A percentile compares a stretch with the other conserved stretches of the same genome.
Evolutionary conservation across 768 basidiomycete genomes (phyloP).

Genomic region (Boletus sp.): DNA sequence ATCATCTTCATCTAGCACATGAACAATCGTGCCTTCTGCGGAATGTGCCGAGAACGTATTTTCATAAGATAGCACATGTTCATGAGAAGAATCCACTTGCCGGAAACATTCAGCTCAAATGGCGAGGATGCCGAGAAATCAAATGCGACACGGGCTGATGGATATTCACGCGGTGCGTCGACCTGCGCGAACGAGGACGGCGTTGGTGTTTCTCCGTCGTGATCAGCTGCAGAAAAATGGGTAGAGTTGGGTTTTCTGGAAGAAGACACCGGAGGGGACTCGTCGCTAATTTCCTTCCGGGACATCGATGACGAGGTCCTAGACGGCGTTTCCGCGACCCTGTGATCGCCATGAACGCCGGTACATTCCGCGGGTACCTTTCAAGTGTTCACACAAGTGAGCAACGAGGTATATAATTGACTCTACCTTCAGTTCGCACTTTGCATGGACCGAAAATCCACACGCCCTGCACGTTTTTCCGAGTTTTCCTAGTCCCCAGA

Average conservation of each 20-base stretch:
- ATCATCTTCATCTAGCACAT: slow-evolving; percentile 76
- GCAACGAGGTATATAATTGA: slow-evolving; percentile 2
- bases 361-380: slow-evolving; percentile 76
- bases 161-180: slow-evolving; percentile 39
- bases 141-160: slow-evolving; percentile 63
- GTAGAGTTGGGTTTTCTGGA: slow-evolving; percentile 1
- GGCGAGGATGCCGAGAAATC: slow-evolving; percentile 73
- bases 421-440: slow-evolving; percentile 80
- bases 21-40: slow-evolving; percentile 62
- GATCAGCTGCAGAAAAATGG: slow-evolving; percentile 8
- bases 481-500: slow-evolving; percentile 86
- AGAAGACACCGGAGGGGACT: slow-evolving; percentile 8
- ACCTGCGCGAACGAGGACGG: slow-evolving; percentile 58
- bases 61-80: slow-evolving; percentile 6
- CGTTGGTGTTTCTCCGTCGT: slow-evolving; percentile 36
- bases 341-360: slow-evolving; percentile 28
- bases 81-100: slow-evolving; percentile 36
- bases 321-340: slow-evolving; percentile 25
- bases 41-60: slow-evolving; percentile 12
- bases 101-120: slow-evolving; percentile 70
- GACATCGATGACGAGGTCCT: slow-evolving; percentile 36
- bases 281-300: slow-evolving; percentile 28
- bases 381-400: slow-evolving; percentile 9
- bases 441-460: slow-evolving; percentile 75
- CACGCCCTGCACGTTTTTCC: slow-evolving; percentile 83